Base-by-base conservation (phyloP, 805 yeast genomes). In the Hanseniaspora singularis region DNA sequence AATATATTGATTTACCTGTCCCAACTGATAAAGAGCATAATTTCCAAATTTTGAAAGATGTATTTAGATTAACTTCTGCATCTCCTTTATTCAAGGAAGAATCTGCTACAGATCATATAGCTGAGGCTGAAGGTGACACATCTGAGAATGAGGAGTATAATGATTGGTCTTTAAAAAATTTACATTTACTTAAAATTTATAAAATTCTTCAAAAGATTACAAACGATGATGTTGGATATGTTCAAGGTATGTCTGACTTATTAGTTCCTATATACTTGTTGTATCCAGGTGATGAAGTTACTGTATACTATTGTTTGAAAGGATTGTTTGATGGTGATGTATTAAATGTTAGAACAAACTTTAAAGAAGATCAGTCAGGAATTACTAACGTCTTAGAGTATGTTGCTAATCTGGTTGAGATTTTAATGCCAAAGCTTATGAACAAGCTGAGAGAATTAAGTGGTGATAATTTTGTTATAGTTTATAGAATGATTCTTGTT, bases 211-310 rank as follows among this genome's bases (percentile, higher is more conserved):
- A 57, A 89, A 92, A 60, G 87, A 83, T 61, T 72, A 79, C 60
- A 88, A 33, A 44, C 16, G 30, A 92, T 61, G 81, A 86, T 54
- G 64, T 92, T 54, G 98, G 98, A 0, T 92, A 92, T 57, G 95
- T 92, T 16, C 99, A 92, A 65, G 99, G 99, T 1, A 92, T 92
- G 99, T 77, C 92, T 9, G 99, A 92, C 62, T 66, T 92, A 43
- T 66, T 92, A 31, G 81, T 96, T 0, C 96, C 96, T 0, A 63
- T 92, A 2, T 92, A 86, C 60, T 75, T 71, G 45, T 64, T 69
- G 9, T 52, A 70, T 8, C 71, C 72, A 53, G 33, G 22, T 12
- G 94, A 88, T 59, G 95, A 88, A 54, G 67, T 79, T 0, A 56
- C 86, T 20, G 70, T 95, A 5, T 92, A 92, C 61, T 86, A 96